These are phyloP conservation scores for Pezicula radicicola DNA, from an alignment of 2,329 filamentous ascomycete species.

Conservation along the genomic window DNA sequence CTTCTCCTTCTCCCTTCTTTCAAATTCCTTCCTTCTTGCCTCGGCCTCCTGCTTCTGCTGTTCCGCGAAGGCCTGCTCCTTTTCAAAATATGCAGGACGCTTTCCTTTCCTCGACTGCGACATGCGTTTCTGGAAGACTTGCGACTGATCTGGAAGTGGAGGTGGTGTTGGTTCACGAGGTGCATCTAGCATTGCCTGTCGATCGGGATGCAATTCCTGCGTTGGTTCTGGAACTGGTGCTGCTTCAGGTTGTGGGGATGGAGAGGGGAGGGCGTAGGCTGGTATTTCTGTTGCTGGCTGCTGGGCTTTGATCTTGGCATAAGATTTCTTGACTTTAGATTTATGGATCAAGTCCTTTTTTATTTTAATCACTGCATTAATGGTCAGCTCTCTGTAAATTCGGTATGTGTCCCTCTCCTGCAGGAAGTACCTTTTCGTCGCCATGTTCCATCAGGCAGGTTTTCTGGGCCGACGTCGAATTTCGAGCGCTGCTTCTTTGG, in stretches of 20 bases:
- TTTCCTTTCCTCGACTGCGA: slow-evolving; percentile 2
- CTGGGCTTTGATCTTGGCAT: slow-evolving; percentile 76
- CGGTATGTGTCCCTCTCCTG: not conserved
- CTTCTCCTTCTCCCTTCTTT: slow-evolving; percentile 50
- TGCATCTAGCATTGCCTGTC: slow-evolving; percentile 54
- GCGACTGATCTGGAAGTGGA: slow-evolving; percentile 4
- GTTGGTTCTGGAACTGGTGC: slow-evolving; percentile 20
- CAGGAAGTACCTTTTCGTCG: slow-evolving; percentile 64
- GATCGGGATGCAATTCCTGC: slow-evolving; percentile 57
- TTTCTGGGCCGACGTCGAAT: slow-evolving; percentile 84
- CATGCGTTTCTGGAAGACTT: slow-evolving; percentile 4
- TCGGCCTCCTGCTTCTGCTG: slow-evolving; percentile 54
- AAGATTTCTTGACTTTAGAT: slow-evolving; percentile 89
- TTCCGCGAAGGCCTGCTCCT: slow-evolving; percentile 35
- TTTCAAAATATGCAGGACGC: slow-evolving; percentile 32
- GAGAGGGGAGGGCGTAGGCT: not conserved
- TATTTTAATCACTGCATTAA: slow-evolving; percentile 71
- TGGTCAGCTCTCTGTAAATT: not conserved
- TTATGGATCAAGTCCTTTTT: slow-evolving; percentile 87
- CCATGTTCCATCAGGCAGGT: slow-evolving; percentile 87
- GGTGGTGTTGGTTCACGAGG: slow-evolving; percentile 19
- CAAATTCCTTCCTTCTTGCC: slow-evolving; percentile 40
- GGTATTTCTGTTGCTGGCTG: slow-evolving; percentile 20
- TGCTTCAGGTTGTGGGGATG: slow-evolving; percentile 1
- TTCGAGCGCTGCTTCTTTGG: slow-evolving; percentile 61